These are phyloP conservation scores for Arthrobotrys pseudoclavata DNA, from an alignment of 2,329 filamentous ascomycete genomes.

Conservation along the genomic window DNA sequence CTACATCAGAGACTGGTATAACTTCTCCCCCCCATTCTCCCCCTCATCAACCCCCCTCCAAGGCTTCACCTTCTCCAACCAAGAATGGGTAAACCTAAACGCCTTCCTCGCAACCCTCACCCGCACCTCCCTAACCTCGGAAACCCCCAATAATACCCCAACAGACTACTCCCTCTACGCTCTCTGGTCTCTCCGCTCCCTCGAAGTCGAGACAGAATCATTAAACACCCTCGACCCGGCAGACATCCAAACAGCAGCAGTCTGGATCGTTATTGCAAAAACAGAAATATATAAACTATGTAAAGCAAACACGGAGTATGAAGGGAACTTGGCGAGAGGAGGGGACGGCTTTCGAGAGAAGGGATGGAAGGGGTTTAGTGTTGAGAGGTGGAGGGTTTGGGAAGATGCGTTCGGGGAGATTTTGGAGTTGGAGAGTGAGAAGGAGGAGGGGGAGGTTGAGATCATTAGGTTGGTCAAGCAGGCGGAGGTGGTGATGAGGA, in stretches of 20 bases:
- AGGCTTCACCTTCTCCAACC: background rate
- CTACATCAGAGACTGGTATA: constrained; percentile 35
- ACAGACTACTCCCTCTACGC: constrained; percentile 32
- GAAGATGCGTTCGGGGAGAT: background rate
- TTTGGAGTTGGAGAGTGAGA: background rate
- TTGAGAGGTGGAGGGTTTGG: constrained; percentile 32
- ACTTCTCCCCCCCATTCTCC: constrained; percentile 28
- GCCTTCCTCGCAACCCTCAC: constrained; percentile 28
- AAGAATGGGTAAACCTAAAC: constrained; percentile 43
- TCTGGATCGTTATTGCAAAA: constrained; percentile 18
- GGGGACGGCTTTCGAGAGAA: background rate
- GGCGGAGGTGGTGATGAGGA: constrained; percentile 4
- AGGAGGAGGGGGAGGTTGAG: constrained; percentile 1
- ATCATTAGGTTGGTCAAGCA: background rate
- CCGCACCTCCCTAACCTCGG: background rate
- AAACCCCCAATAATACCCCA: background rate
- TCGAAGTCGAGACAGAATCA: background rate
- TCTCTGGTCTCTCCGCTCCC: constrained; percentile 29
- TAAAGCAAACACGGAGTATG: constrained; percentile 9
- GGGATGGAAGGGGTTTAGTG: constrained; percentile 28
- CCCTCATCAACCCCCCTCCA: constrained; percentile 2
- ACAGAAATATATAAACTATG: background rate
- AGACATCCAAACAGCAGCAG: constrained; percentile 18
- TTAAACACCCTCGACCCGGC: background rate
- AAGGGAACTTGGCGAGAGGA: constrained; percentile 21